Percentiles rank a stretch among this genome's conserved stretches.
These are phyloP conservation scores for Penicillium nucicola DNA, from an alignment of 495 filamentous ascomycete genomes.

Conservation along the genomic window DNA sequence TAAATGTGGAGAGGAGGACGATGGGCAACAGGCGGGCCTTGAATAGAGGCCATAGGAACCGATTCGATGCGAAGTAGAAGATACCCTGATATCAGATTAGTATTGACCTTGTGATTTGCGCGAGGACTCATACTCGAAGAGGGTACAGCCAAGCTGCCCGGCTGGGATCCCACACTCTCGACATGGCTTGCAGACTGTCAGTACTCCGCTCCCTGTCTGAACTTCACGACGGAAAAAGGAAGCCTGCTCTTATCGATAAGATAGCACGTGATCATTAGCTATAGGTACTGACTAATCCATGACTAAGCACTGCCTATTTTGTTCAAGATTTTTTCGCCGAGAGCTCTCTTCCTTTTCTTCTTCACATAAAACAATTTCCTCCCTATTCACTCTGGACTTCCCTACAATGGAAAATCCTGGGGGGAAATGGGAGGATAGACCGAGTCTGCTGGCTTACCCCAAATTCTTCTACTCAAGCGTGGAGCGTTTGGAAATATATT, in stretches of 20 bases:
- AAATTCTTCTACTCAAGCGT: conserved; percentile 41
- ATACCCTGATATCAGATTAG: conserved; percentile 45
- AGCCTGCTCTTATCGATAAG: conserved; percentile 46
- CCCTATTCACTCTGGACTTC: conserved; percentile 49
- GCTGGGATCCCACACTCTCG: conserved; percentile 23
- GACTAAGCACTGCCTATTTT: conserved; percentile 12
- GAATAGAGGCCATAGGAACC: conserved; percentile 62
- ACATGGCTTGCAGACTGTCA: conserved; percentile 10
- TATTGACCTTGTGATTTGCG: background rate
- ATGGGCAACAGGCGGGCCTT: conserved; percentile 56
- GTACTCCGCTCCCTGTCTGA: background rate
- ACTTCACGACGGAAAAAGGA: background rate
- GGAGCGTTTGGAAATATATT: conserved; percentile 52
- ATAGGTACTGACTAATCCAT: background rate
- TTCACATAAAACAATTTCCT: conserved; percentile 42
- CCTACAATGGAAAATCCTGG: conserved; percentile 37
- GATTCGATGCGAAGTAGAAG: conserved; percentile 56
- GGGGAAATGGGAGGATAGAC: conserved; percentile 51
- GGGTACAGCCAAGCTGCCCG: conserved; percentile 56
- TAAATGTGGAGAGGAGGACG: conserved; percentile 55
- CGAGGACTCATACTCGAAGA: conserved; percentile 40
- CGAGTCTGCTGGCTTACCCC: conserved; percentile 49
- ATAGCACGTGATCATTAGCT: conserved; percentile 16
- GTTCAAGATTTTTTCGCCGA: conserved; percentile 20
- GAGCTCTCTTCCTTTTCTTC: conserved; percentile 33